These are phyloP conservation scores for Phlebiopsis flavidoalba DNA, from an alignment of 768 basidiomycete species.

Conservation along the genomic window DNA sequence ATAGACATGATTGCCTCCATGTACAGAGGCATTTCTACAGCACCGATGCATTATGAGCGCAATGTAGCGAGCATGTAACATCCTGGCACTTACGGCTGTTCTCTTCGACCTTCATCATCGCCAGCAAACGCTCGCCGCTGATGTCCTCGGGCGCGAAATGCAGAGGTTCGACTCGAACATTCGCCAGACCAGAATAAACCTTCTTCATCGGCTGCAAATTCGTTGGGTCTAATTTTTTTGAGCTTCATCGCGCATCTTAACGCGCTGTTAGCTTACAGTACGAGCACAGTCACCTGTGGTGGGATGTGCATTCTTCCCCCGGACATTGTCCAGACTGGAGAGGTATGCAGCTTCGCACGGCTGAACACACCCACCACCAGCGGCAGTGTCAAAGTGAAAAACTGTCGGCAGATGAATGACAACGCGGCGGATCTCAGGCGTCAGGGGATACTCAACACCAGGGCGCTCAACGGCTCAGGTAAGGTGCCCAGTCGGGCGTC, in stretches of 20 bases:
- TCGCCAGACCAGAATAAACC: conserved; percentile 43
- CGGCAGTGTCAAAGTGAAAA: conserved; percentile 19
- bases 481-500: conserved; percentile 44
- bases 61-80: conserved; percentile 23
- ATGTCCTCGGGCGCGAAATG: conserved; percentile 49
- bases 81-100: conserved; percentile 33
- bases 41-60: neutral
- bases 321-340: conserved; percentile 29
- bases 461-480: conserved; percentile 48
- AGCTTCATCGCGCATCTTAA: neutral
- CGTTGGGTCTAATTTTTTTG: conserved; percentile 17
- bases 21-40: conserved; percentile 39
- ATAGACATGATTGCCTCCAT: conserved; percentile 55
- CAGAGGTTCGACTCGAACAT: conserved; percentile 47
- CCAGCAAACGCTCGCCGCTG: conserved; percentile 56
- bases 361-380: conserved; percentile 15
- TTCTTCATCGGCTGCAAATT: conserved; percentile 54
- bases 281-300: conserved; percentile 48
- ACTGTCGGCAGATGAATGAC: conserved; percentile 4
- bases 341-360: conserved; percentile 58
- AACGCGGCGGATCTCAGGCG: neutral
- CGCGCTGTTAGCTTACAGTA: conserved; percentile 15
- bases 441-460: conserved; percentile 32
- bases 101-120: conserved; percentile 60
- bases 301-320: conserved; percentile 21